Percentiles rank a stretch among this genome's conserved stretches.
Conservation (phyloP, 106 monocot genomes). For the Phalaenopsis aphrodite region DNA sequence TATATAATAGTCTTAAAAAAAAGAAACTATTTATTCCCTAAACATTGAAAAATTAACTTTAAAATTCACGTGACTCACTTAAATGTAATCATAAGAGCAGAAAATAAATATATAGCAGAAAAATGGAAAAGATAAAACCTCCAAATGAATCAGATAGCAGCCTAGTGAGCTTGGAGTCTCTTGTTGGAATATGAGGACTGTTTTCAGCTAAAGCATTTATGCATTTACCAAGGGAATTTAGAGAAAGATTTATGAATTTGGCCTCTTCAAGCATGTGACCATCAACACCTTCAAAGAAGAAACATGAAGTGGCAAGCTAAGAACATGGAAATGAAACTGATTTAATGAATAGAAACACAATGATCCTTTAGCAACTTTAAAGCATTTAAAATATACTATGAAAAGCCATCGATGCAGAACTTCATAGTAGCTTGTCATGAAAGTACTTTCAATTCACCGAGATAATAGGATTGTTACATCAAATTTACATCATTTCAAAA, state of each 20-base stretch:
- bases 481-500: background rate
- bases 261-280: constrained; percentile 76
- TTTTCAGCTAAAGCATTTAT: constrained; percentile 77
- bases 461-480: background rate
- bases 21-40: no score
- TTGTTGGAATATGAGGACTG: constrained; percentile 59
- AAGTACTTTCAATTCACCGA: background rate
- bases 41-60: background rate
- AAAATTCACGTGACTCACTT: background rate
- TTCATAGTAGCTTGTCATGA: background rate
- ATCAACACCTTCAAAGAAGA: constrained; percentile 44
- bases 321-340: constrained; percentile 1
- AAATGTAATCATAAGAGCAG: background rate
- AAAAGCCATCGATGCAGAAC: background rate
- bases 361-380: background rate
- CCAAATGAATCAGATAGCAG: constrained; percentile 74
- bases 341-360: background rate
- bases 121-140: constrained; percentile 20
- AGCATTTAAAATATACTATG: background rate
- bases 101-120: constrained; percentile 6
- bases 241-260: constrained; percentile 70
- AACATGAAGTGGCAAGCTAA: background rate
- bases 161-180: constrained; percentile 71
- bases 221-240: constrained; percentile 65
- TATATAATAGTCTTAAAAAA: no score